Base-by-base conservation (phyloP, 257 asterid species). In the Ballota nigra region DNA sequence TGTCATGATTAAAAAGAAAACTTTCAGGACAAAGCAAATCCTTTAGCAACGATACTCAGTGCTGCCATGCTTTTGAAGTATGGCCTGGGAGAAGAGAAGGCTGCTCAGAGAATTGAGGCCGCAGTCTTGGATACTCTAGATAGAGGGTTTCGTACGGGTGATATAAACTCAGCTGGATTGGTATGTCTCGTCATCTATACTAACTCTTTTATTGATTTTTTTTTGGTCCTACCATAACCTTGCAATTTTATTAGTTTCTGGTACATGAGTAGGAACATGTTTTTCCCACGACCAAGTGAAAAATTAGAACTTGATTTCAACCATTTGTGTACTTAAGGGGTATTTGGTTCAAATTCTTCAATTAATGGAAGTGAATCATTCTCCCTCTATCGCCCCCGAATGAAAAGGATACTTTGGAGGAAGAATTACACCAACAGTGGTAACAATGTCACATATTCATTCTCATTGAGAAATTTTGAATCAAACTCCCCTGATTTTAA, bases 61-160 rank as follows among this genome's bases (percentile, higher is more conserved):
- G 99, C 96, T 65, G 97, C 97, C 31, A 95, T 95, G 99, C 98
- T 95, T 62, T 77, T 95, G 77, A 92, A 83, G 73, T 95, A 95
- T 66, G 98, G 98, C 36, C 79, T 92, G 52, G 98, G 98, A 61
- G 97, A 92, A 82, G 96, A 89, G 84, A 88, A 80, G 81, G 97
- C 99, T 77, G 98, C 99, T 55, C 87, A 75, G 79, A 92, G 93
- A 75, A 87, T 95, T 10, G 97, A 95, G 81, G 84, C 87, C 61
- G 97, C 99, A 18, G 98, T 95, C 11, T 71, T 86, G 59, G 88
- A 87, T 82, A 78, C 96, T 38, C 81, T 95, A 34, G 84, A 92
- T 82, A 84, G 84, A 79, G 99, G 98, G 66, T 87, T 76, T 60
- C 98, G 99, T 0, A 95, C 97, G 8, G 94, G 97, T 40, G 99